Conservation (phyloP, 208 protist species). For the Paratrypanosoma confusum region DNA sequence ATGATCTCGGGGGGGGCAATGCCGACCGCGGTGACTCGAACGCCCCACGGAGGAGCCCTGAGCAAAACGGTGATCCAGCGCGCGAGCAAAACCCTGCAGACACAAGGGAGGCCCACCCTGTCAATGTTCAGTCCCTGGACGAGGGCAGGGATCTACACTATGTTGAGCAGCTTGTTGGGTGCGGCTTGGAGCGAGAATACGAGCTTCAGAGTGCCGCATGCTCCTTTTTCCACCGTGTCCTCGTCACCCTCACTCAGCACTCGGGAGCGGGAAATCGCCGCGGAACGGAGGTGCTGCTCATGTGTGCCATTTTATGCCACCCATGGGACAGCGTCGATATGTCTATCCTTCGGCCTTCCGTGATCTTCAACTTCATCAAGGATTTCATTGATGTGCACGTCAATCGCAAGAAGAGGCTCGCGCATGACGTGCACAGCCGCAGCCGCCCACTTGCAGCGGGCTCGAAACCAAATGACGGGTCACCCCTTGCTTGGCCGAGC, state of each 20-base stretch:
- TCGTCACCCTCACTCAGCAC: background rate
- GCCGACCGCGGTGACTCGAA: too few species aligned
- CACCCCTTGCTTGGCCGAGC: too few species aligned
- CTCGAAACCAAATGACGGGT: too few species aligned
- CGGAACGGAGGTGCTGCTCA: constrained; percentile 12
- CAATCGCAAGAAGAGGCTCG: background rate
- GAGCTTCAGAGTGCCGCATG: constrained; percentile 65
- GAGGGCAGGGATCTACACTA: constrained; percentile 30
- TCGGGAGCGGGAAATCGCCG: background rate
- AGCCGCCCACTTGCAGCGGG: too few species aligned
- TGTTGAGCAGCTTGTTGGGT: constrained; percentile 55
- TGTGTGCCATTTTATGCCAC: constrained; percentile 75
- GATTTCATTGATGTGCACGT: constrained; percentile 24
- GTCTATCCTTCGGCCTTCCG: constrained; percentile 56
- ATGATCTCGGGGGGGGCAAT: too few species aligned
- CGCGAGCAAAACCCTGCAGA: background rate
- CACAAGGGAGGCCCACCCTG: background rate
- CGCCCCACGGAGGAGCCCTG: too few species aligned
- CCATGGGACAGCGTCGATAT: constrained; percentile 81
- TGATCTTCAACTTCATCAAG: constrained; percentile 66
- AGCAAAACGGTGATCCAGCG: too few species aligned
- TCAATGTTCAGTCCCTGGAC: constrained; percentile 1
- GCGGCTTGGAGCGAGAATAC: constrained; percentile 62
- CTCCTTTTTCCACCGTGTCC: constrained; percentile 39
- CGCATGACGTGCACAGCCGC: constrained; percentile 7